Percentiles rank a stretch among this genome's conserved stretches.
Conservation (phyloP, 2,329 filamentous ascomycete species). For the Scytalidium lignicola region DNA sequence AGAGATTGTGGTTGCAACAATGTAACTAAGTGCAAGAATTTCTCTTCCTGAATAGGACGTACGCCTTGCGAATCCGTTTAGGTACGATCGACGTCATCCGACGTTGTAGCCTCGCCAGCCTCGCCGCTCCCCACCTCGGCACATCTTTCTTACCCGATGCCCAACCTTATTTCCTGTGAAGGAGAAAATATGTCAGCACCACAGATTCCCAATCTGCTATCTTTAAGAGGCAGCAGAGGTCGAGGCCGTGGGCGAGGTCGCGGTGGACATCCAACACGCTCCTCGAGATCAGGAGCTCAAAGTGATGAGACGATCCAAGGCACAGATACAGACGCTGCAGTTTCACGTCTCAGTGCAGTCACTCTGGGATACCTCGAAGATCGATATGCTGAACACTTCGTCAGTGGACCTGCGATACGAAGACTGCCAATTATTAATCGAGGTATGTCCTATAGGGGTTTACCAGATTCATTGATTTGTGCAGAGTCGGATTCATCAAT, state of each 20-base stretch:
- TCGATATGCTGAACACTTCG: conserved; percentile 68
- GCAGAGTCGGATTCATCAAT: background rate
- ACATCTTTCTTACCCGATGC: background rate
- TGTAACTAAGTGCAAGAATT: no score
- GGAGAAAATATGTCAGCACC: conserved; percentile 55
- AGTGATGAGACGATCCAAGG: conserved; percentile 72
- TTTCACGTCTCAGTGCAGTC: conserved; percentile 85
- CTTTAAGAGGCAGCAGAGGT: conserved; percentile 44
- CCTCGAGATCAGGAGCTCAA: conserved; percentile 16
- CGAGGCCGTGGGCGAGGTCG: conserved; percentile 34
- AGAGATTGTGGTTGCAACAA: no score
- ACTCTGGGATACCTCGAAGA: conserved; percentile 80
- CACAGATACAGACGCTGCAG: conserved; percentile 87
- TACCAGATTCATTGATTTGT: no score
- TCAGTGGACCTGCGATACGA: conserved; percentile 50
- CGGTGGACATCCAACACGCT: conserved; percentile 10
- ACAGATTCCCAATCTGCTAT: conserved; percentile 75
- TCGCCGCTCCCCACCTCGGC: background rate
- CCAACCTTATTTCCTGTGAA: background rate
- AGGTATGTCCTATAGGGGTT: conserved; percentile 49
- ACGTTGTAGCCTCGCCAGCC: background rate
- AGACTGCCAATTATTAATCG: conserved; percentile 90
- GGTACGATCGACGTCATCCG: background rate
- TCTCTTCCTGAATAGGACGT: no score
- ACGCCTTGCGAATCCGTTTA: background rate